Evolutionary conservation across 495 filamentous ascomycete species (phyloP).

Genomic region (Thermothielavioides terrestris): DNA sequence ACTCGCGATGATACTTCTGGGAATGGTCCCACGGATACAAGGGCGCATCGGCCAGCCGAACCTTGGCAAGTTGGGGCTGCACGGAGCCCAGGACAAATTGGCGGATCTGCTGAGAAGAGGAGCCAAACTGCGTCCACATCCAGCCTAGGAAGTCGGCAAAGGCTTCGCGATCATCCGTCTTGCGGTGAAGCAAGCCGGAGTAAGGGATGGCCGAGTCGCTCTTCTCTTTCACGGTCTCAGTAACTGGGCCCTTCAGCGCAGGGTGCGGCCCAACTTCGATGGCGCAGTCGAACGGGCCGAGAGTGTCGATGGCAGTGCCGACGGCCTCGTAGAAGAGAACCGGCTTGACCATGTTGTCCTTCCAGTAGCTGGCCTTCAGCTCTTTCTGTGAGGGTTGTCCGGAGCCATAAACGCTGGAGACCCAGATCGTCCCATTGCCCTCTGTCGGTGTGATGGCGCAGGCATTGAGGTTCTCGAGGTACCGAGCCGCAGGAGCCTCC

Average conservation of each 20-base stretch:
- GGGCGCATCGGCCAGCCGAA: constrained; percentile 27
- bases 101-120: constrained; percentile 16
- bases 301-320: constrained; percentile 24
- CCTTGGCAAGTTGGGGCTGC: constrained; percentile 17
- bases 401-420: constrained; percentile 33
- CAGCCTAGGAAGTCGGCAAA: constrained; percentile 42
- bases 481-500: constrained; percentile 32
- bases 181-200: constrained; percentile 30
- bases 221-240: constrained; percentile 32
- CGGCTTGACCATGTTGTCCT: constrained; percentile 47
- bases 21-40: constrained; percentile 46
- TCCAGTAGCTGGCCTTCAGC: constrained; percentile 43
- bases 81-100: constrained; percentile 31
- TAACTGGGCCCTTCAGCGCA: constrained; percentile 40
- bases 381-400: constrained; percentile 15
- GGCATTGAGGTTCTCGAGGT: constrained; percentile 25
- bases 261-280: constrained; percentile 54
- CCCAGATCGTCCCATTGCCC: constrained; percentile 25
- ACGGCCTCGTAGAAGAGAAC: constrained; percentile 51
- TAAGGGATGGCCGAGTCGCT: constrained; percentile 28
- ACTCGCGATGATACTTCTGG: constrained; percentile 37
- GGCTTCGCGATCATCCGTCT: constrained; percentile 27
- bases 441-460: constrained; percentile 19
- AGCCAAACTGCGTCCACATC: constrained; percentile 39
- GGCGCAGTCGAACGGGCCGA: constrained; percentile 33